Base-by-base conservation (phyloP, 495 filamentous ascomycete species). In the Penicillium egyptiacum region DNA sequence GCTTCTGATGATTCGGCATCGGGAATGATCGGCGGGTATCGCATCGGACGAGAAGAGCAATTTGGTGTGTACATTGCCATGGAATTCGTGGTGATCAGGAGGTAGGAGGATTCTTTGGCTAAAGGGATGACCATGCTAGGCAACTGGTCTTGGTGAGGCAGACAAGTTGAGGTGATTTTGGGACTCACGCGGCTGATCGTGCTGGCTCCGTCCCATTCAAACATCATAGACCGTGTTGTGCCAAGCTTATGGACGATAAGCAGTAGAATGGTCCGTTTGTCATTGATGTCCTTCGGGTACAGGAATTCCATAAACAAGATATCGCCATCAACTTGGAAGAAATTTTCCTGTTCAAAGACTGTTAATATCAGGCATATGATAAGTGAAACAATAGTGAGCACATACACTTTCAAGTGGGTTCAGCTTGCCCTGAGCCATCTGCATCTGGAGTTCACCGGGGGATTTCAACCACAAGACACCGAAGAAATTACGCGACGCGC, bases 251-350 rank as follows among this genome's bases (percentile, higher is more conserved):
- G 77, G 16, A 90, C 70, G 20, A 97, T 78, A 5, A 96, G 69
- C 26, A 96, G 75, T 9, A 97, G 76, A 33, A 95, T 87, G 41
- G 95, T 88, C 37, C 79, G 77, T 16, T 80, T 70, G 49, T 88
- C 83, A 56, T 86, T 82, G 20, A 66, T 63, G 10, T 80, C 64
- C 5, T 79, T 79, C 5, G 92, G 88, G 56, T 90, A 84, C 6
- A 98, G 81, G 58, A 98, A 98, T 30, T 92, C 88, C 75, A 96
- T 87, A 61, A 91, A 88, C 53, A 92, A 73, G 33, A 98, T 91
- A 14, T 85, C 77, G 1, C 93, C 92, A 22, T 85, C 80, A 12
- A 92, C 73, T 40, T 78, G 67, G 31, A 88, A 79, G 22, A 82
- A 75, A 42, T 79, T 78, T 62, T 86, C 80, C 70, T 83, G 33